Conservation (phyloP, 164 flowering plant species). For the Pachysandra terminalis region DNA sequence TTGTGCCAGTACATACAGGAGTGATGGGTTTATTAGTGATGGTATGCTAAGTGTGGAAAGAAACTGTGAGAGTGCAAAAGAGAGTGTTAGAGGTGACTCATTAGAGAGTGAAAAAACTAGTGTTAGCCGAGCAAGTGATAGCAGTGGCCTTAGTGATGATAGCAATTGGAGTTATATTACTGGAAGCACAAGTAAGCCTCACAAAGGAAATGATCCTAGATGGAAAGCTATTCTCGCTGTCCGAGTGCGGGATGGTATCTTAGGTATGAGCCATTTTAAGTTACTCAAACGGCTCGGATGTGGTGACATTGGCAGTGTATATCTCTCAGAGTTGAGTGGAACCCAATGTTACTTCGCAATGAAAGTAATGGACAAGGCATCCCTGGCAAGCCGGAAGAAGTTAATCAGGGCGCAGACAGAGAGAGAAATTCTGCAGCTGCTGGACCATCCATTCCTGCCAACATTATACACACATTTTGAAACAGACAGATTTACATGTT, state of each 20-base stretch:
- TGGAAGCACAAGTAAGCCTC: constrained; percentile 90
- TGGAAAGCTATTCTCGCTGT: constrained; percentile 95
- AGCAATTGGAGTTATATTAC: constrained; percentile 92
- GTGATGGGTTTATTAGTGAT: constrained; percentile 69
- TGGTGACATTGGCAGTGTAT: constrained; percentile 75
- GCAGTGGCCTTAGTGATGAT: constrained; percentile 96
- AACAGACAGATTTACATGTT: constrained; percentile 57
- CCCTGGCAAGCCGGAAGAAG: constrained; percentile 63
- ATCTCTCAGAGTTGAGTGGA: constrained; percentile 47
- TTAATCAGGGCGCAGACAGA: constrained; percentile 72
- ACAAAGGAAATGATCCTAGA: constrained; percentile 95
- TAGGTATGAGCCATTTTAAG: constrained; percentile 92
- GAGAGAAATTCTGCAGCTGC: constrained; percentile 60
- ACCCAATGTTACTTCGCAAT: constrained; percentile 56
- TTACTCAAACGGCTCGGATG: constrained; percentile 64
- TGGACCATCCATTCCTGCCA: constrained; percentile 85
- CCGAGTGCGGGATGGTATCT: constrained; percentile 72
- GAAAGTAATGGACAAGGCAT: constrained; percentile 85
- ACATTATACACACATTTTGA: constrained; percentile 63
- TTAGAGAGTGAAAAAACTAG: constrained; percentile 90
- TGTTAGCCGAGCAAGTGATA: constrained; percentile 83
- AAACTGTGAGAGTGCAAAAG: constrained; percentile 65
- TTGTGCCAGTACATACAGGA: constrained; percentile 62
- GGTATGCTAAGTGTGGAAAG: constrained; percentile 73
- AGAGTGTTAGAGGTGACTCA: constrained; percentile 71